These are phyloP conservation scores for Allium sativum DNA, from an alignment of 106 monocot species.

Conservation along the genomic window DNA sequence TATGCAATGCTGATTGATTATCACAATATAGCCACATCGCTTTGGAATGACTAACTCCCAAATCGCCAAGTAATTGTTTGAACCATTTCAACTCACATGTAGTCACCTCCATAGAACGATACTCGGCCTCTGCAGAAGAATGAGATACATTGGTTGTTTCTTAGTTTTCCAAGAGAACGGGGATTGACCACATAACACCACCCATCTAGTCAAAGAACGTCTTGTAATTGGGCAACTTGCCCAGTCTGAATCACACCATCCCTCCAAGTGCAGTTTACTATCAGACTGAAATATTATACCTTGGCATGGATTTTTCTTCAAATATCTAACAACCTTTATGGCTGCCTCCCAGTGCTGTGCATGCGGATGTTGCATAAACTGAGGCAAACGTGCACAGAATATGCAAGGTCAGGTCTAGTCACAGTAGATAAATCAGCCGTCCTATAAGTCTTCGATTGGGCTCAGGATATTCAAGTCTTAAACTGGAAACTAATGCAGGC, in stretches of 20 bases:
- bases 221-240: neutral
- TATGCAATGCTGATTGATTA: neutral
- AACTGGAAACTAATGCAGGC: neutral
- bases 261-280: neutral
- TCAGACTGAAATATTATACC: neutral
- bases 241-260: neutral
- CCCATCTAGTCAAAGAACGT: neutral
- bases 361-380: neutral
- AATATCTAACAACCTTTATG: neutral
- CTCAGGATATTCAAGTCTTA: neutral
- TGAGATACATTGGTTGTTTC: neutral
- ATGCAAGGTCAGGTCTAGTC: neutral
- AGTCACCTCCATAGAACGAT: neutral
- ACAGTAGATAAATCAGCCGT: conserved; percentile 1
- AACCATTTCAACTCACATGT: neutral
- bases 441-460: neutral
- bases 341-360: neutral
- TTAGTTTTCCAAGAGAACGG: neutral
- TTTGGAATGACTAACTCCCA: neutral
- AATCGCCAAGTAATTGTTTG: neutral
- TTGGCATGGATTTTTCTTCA: neutral
- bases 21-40: neutral
- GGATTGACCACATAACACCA: neutral
- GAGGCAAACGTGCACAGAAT: neutral
- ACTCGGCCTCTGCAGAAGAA: neutral